These are phyloP conservation scores for Aspergillus transmontanensis DNA, from an alignment of 2,329 filamentous ascomycete genomes.

Conservation along the genomic window DNA sequence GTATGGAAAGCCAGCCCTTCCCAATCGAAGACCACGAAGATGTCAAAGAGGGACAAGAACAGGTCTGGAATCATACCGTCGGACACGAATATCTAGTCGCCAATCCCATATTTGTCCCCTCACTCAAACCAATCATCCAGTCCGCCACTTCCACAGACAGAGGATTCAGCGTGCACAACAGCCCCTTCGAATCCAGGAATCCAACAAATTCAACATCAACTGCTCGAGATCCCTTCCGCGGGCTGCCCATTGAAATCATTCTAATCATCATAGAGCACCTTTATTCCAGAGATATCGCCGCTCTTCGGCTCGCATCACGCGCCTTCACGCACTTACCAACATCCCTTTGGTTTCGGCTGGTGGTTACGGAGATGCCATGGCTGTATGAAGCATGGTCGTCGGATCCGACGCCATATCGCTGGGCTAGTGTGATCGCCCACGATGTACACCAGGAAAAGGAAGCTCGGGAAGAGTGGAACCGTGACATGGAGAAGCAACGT, in stretches of 20 bases:
- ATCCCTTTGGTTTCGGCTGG: not conserved
- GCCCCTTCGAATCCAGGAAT: not conserved
- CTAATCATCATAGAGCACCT: not conserved
- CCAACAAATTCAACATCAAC: not conserved
- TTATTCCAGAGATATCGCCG: not conserved
- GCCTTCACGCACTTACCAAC: not conserved
- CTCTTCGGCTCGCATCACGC: not conserved
- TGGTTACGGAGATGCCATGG: not conserved
- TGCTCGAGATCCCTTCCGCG: not conserved
- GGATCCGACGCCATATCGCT: not conserved
- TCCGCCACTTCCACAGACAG: not conserved
- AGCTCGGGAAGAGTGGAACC: not conserved
- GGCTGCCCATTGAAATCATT: not conserved
- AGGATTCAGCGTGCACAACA: not conserved
- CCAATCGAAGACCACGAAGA: not conserved
- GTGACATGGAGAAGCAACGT: not conserved
- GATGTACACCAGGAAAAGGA: not conserved
- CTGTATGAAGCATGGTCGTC: not conserved
- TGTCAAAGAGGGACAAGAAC: not conserved
- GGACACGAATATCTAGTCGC: not conserved
- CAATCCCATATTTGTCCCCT: not conserved
- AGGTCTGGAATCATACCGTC: not conserved
- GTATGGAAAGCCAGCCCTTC: not conserved
- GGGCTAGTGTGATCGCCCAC: not conserved
- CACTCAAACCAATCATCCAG: not conserved